These are phyloP conservation scores for Macrophomina pseudophaseolina DNA, from an alignment of 2,329 filamentous ascomycete species.

Conservation along the genomic window DNA sequence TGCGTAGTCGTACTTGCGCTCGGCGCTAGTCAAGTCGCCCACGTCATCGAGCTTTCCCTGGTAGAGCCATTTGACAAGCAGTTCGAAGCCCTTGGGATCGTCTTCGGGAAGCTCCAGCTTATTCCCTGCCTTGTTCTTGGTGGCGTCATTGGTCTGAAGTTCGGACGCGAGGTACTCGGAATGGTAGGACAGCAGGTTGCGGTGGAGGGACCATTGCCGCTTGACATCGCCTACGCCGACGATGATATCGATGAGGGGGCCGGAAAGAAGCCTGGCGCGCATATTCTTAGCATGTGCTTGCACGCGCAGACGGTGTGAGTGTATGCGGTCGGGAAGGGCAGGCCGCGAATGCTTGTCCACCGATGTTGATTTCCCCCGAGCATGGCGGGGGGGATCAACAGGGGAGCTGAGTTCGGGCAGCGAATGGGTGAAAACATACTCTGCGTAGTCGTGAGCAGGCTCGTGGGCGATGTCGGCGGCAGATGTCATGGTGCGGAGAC, in stretches of 20 bases:
- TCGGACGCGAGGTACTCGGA: conserved; percentile 52
- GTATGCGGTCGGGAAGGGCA: conserved; percentile 41
- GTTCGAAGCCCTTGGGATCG: conserved; percentile 58
- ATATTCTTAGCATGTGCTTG: conserved; percentile 52
- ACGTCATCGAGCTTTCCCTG: conserved; percentile 59
- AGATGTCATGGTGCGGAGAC: conserved; percentile 51
- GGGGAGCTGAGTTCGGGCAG: conserved; percentile 20
- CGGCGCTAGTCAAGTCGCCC: conserved; percentile 49
- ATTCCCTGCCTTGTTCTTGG: conserved; percentile 42
- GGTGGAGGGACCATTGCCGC: conserved; percentile 58
- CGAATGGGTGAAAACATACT: conserved; percentile 49
- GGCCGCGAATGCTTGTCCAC: conserved; percentile 31
- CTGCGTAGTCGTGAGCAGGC: conserved; percentile 57
- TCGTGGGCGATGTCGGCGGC: conserved; percentile 51
- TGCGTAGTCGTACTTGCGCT: conserved; percentile 60
- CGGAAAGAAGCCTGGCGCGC: conserved; percentile 58
- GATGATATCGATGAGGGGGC: conserved; percentile 57
- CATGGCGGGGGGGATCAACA: background rate
- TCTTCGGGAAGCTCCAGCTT: conserved; percentile 55
- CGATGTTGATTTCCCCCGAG: background rate
- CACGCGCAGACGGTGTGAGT: conserved; percentile 46
- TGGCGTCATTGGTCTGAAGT: conserved; percentile 43
- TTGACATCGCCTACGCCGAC: conserved; percentile 51
- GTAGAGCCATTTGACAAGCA: conserved; percentile 63
- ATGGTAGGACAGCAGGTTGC: conserved; percentile 59